Percentiles rank a stretch among this genome's conserved stretches.
Conservation (phyloP, 345 rosid genomes). For the Anacardium occidentale region DNA sequence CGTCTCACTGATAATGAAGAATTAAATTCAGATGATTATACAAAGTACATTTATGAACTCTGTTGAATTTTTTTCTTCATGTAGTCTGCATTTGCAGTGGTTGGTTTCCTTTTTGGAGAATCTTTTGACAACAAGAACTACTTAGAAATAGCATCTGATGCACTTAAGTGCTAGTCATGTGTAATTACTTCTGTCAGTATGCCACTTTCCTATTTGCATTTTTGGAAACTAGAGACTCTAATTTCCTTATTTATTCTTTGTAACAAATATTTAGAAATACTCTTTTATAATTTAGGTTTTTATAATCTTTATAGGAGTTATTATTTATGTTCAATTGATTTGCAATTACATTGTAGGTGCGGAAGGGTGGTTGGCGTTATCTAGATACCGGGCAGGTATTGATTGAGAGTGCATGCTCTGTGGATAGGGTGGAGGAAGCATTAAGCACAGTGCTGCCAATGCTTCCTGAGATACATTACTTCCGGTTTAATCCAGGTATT, state of each 20-base stretch:
- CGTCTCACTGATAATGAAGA: not conserved
- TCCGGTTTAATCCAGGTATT: slow-evolving; percentile 89
- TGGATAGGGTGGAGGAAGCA: slow-evolving; percentile 97
- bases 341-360: slow-evolving; percentile 42
- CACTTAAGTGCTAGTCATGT: not conserved
- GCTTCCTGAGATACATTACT: slow-evolving; percentile 92
- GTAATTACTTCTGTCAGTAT: not conserved
- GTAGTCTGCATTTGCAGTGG: not conserved
- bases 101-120: not conserved
- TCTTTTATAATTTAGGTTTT: not conserved
- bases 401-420: slow-evolving; percentile 98
- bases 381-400: slow-evolving; percentile 96
- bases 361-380: slow-evolving; percentile 99
- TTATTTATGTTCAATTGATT: not conserved
- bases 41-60: not conserved
- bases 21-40: slow-evolving; percentile 1
- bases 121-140: slow-evolving; percentile 3
- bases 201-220: not conserved
- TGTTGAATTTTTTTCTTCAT: not conserved
- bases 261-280: not conserved
- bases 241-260: not conserved
- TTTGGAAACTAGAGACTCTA: not conserved
- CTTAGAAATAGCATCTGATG: not conserved
- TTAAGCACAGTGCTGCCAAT: slow-evolving; percentile 87
- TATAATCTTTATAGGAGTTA: not conserved